phyloP scores from a whole-genome alignment of 2,329 filamentous ascomycete genomes.

The Furcasterigmium sp. region DNA sequence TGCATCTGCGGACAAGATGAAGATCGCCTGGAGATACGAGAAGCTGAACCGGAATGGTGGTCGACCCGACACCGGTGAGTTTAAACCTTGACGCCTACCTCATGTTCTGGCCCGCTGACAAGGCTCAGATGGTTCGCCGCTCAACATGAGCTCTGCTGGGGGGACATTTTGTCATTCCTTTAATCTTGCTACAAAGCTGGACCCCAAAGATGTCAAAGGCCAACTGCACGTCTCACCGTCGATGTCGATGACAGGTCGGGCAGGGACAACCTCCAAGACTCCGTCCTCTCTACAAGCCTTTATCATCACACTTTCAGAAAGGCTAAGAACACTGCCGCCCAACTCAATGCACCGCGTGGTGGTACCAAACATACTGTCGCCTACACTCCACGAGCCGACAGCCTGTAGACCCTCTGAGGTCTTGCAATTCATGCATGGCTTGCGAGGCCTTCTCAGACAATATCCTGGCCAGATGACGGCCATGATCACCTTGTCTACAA shows the following conservation, averaged over 20 bases:
- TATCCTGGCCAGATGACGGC: constrained; percentile 62
- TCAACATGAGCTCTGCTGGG: constrained; percentile 10
- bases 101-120: not conserved
- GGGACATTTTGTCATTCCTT: constrained; percentile 66
- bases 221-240: constrained; percentile 42
- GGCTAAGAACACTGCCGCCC: constrained; percentile 51
- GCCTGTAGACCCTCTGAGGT: constrained; percentile 66
- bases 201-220: constrained; percentile 41
- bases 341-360: constrained; percentile 72
- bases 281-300: constrained; percentile 59
- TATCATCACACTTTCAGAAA: constrained; percentile 50
- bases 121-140: constrained; percentile 11
- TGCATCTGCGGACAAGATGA: constrained; percentile 72
- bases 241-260: constrained; percentile 15
- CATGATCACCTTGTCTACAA: constrained; percentile 72
- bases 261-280: constrained; percentile 12
- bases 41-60: constrained; percentile 48
- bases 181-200: constrained; percentile 63
- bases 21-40: constrained; percentile 98
- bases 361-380: constrained; percentile 80
- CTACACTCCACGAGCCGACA: constrained; percentile 71
- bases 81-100: not conserved
- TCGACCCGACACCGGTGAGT: constrained; percentile 11
- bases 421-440: constrained; percentile 73
- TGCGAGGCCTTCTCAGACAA: constrained; percentile 69